Evolutionary conservation across 2,329 filamentous ascomycete genomes (phyloP).

Genomic region (Trichoderma citrinoviride): DNA sequence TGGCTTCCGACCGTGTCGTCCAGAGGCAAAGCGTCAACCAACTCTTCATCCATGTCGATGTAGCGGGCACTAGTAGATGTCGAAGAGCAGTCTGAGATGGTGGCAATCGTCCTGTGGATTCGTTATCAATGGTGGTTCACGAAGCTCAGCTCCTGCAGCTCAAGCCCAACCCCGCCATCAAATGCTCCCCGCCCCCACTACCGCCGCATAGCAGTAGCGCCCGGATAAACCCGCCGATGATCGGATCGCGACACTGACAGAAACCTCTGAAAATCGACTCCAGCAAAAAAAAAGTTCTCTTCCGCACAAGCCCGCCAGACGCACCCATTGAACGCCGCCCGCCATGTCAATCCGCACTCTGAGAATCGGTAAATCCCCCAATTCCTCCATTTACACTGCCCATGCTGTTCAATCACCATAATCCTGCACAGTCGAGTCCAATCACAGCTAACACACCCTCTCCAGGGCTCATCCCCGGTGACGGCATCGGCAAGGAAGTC

Average conservation of each 20-base stretch:
- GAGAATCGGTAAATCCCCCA: conserved; percentile 37
- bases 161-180: background rate
- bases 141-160: background rate
- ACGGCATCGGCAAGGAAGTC: conserved; percentile 97
- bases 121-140: no score
- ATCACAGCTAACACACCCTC: background rate
- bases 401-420: background rate
- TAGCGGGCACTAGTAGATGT: no score
- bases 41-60: no score
- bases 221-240: conserved; percentile 18
- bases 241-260: conserved; percentile 2
- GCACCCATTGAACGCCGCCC: conserved; percentile 20
- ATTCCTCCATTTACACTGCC: no score
- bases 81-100: no score
- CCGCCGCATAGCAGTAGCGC: background rate
- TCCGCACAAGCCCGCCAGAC: background rate
- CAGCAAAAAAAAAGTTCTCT: conserved; percentile 9
- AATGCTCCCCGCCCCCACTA: conserved; percentile 5
- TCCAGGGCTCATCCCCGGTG: conserved; percentile 91
- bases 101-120: no score
- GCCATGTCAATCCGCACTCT: conserved; percentile 44
- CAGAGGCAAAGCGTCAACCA: no score
- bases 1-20: no score
- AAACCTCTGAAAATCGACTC: background rate
- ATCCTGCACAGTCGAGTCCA: background rate